Conservation (phyloP, 768 basidiomycete species). For the Leccinum longicurvipes region DNA sequence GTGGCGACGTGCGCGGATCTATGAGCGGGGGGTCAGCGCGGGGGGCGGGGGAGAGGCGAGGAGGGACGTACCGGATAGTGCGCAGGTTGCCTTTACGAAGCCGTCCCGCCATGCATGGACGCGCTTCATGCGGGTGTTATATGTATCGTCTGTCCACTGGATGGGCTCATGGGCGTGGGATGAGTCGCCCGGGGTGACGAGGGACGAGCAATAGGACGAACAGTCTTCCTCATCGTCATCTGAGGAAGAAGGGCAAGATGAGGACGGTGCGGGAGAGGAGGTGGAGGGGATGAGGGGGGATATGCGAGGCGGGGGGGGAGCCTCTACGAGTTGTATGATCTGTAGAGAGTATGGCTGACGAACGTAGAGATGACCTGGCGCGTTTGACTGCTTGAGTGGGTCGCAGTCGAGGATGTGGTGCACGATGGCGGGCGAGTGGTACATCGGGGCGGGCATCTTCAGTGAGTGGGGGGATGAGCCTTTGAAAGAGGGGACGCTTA, state of each 20-base stretch:
- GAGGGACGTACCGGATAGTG: slow-evolving; percentile 38
- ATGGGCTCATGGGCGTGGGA: slow-evolving; percentile 23
- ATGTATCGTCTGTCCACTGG: slow-evolving; percentile 46
- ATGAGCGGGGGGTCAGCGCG: not conserved
- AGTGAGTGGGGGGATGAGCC: slow-evolving; percentile 15
- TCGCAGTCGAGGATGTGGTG: slow-evolving; percentile 27
- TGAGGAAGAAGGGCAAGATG: slow-evolving; percentile 31
- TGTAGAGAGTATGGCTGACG: slow-evolving; percentile 51
- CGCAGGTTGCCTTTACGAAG: slow-evolving; percentile 43
- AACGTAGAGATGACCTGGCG: slow-evolving; percentile 42
- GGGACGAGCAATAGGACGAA: slow-evolving; percentile 74
- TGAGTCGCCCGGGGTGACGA: slow-evolving; percentile 40
- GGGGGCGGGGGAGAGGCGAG: not conserved
- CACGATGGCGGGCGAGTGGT: slow-evolving; percentile 21
- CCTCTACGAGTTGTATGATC: slow-evolving; percentile 75
- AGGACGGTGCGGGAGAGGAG: slow-evolving; percentile 37
- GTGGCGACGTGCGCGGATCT: not conserved
- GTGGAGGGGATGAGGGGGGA: slow-evolving; percentile 32
- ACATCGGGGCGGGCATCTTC: slow-evolving; percentile 22
- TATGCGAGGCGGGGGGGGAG: slow-evolving; percentile 47
- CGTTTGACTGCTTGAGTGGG: slow-evolving; percentile 30
- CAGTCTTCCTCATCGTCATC: slow-evolving; percentile 39
- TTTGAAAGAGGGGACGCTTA: slow-evolving; percentile 21
- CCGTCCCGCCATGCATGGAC: slow-evolving; percentile 70
- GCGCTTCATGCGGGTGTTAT: slow-evolving; percentile 55